These are phyloP conservation scores for Apiotrichum gamsii DNA, from an alignment of 1,284 basidiomycete genomes.

Conservation along the genomic window DNA sequence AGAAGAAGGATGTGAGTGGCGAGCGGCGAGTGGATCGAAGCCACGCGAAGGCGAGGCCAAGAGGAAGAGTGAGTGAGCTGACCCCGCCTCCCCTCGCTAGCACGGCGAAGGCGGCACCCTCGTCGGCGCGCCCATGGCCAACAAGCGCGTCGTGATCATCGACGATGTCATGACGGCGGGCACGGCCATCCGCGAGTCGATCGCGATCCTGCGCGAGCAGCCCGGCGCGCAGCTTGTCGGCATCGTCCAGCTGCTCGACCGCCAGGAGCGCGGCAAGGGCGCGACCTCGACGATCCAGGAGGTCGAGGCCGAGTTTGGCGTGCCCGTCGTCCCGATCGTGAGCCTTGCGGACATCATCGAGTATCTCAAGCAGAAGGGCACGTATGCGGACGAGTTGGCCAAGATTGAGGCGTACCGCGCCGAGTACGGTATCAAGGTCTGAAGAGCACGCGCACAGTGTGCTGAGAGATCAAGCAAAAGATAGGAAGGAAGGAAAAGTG, in stretches of 20 bases:
- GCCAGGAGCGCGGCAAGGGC: slow-evolving; percentile 73
- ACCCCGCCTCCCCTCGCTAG: slow-evolving; percentile 22
- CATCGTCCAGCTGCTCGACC: slow-evolving; percentile 82
- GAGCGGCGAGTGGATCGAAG: slow-evolving; percentile 17
- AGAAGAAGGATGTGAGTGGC: slow-evolving; percentile 65
- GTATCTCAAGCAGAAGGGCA: slow-evolving; percentile 68
- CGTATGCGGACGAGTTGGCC: slow-evolving; percentile 58
- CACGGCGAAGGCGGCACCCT: slow-evolving; percentile 95
- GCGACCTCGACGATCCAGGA: slow-evolving; percentile 71
- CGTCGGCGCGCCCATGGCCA: slow-evolving; percentile 76
- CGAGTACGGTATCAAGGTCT: slow-evolving; percentile 58
- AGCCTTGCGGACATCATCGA: slow-evolving; percentile 78
- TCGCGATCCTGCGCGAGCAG: slow-evolving; percentile 60
- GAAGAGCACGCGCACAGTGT: no score
- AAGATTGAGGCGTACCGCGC: slow-evolving; percentile 76
- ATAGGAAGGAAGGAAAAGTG: no score
- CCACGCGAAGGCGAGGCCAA: slow-evolving; percentile 26
- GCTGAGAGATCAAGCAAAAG: no score
- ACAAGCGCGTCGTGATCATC: slow-evolving; percentile 79
- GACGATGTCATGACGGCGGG: slow-evolving; percentile 98
- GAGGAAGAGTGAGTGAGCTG: slow-evolving; percentile 33
- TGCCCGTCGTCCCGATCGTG: slow-evolving; percentile 66
- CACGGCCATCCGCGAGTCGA: slow-evolving; percentile 78
- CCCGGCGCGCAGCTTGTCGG: slow-evolving; percentile 74
- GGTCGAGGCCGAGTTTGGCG: slow-evolving; percentile 66